Base-by-base conservation (phyloP, 2,329 filamentous ascomycete genomes). In the Fusarium nygamai region DNA sequence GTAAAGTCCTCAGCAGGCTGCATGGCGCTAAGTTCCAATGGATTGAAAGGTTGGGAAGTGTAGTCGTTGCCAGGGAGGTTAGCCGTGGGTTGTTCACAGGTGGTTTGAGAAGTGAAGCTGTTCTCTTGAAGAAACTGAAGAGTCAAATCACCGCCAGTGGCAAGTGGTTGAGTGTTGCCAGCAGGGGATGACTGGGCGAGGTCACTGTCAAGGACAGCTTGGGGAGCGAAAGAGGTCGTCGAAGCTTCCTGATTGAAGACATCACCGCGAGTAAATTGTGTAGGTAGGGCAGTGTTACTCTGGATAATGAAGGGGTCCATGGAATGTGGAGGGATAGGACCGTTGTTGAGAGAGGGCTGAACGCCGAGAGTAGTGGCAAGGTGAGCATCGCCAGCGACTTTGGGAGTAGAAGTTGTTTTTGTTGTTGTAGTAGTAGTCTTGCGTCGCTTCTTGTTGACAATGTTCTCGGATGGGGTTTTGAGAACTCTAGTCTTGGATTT, bases 371-470 rank as follows among this genome's bases (percentile, higher is more conserved):
- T 41, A 41, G 59, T 17, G 6, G 27, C 16, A 27, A 38, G 61
- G 11, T 59, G 51, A 59, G 22, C 33, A 34, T 44, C 31, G 20
- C 20, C 20, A 47, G 36, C 34, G 34, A 38, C 17, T 13, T 29
- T 8, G 24, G 39, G 16, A 5, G 39, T 29, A 41, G 31, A 34
- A 29, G 47, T 27, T 36, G 27, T 2, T 24, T 22, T 8, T 39
- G 36, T 24, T 31, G 29, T 8, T 39, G 36, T 2, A 29, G 3
- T 22, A 29, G 38, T 46, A 33, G 29, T 31, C n/a, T 44, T 44
- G 44, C 59, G 67, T 36, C 47, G 57, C 64, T 57, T 69, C 59
- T 70, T 71, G 54, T 39, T 61, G 38, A 31, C 29, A 19, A 66
- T 57, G 5, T 17, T 39, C 31, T 51, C 34, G 9, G 53, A 58